Evolutionary conservation across 805 yeast species (phyloP).

Genomic region (Ascoidea asiatica): DNA sequence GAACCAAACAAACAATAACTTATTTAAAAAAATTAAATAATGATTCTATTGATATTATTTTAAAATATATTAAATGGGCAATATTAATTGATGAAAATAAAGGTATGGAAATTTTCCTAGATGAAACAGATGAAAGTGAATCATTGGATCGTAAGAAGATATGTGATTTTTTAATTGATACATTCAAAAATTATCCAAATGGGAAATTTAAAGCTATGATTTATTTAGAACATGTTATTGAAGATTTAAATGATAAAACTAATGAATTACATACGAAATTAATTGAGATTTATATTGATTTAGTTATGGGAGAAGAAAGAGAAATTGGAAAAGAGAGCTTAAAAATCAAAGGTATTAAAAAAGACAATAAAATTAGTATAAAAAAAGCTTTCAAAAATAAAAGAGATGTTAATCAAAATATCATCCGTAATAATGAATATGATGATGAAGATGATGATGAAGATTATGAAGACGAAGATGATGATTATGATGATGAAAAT

Average conservation of each 20-base stretch:
- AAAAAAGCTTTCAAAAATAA: neutral
- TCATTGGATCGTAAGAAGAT: slow-evolving; percentile 41
- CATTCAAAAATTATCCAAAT: slow-evolving; percentile 12
- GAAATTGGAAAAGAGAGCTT: neutral
- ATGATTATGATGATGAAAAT: slow-evolving; percentile 10
- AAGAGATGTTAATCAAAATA: neutral
- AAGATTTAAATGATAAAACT: slow-evolving; percentile 23
- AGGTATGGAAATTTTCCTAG: slow-evolving; percentile 15
- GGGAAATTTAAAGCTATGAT: slow-evolving; percentile 19
- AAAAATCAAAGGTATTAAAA: too few relatives aligned
- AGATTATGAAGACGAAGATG: neutral
- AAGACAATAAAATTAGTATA: neutral
- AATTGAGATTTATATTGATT: slow-evolving; percentile 27
- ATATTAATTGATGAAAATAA: slow-evolving; percentile 22
- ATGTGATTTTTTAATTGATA: slow-evolving; percentile 31
- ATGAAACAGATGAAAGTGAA: slow-evolving; percentile 45
- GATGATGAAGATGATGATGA: neutral
- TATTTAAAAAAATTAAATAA: slow-evolving; percentile 45
- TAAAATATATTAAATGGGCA: slow-evolving; percentile 43
- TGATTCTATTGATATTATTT: slow-evolving; percentile 36
- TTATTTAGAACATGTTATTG: slow-evolving; percentile 41
- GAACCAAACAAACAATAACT: slow-evolving; percentile 32
- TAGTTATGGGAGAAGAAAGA: neutral
- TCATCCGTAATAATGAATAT: too few relatives aligned
- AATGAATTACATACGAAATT: slow-evolving; percentile 29